A percentile compares a stretch with the other conserved stretches of the same genome.
Evolutionary conservation across 768 basidiomycete species (phyloP).

Genomic region (Crucibulum laeve): DNA sequence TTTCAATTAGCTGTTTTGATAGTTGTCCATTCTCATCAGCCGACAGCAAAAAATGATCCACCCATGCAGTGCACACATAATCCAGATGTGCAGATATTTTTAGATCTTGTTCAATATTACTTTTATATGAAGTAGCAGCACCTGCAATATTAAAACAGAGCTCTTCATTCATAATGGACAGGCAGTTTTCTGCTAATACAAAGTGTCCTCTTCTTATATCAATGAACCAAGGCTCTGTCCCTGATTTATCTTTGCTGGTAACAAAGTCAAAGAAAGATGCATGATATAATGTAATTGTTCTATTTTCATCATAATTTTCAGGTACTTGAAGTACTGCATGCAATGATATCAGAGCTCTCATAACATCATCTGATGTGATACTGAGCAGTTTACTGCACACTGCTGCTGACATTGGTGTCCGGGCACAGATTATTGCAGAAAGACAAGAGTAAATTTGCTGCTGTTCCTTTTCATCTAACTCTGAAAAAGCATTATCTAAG

Average conservation of each 20-base stretch:
- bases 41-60: background rate
- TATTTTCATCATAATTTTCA: background rate
- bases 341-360: background rate
- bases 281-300: background rate
- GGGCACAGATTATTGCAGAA: background rate
- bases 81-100: background rate
- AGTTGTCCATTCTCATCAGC: background rate
- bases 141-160: background rate
- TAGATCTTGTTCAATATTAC: background rate
- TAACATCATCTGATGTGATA: background rate
- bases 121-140: background rate
- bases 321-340: background rate
- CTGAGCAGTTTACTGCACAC: background rate
- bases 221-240: background rate
- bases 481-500: no score
- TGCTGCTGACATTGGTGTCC: background rate
- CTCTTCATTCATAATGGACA: background rate
- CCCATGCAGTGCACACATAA: background rate
- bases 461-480: no score
- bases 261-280: background rate
- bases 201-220: background rate
- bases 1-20: background rate
- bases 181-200: background rate
- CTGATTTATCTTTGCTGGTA: background rate
- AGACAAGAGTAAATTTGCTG: no score